Conservation (phyloP, 164 flowering plant genomes). For the Magnolia officinalis region DNA sequence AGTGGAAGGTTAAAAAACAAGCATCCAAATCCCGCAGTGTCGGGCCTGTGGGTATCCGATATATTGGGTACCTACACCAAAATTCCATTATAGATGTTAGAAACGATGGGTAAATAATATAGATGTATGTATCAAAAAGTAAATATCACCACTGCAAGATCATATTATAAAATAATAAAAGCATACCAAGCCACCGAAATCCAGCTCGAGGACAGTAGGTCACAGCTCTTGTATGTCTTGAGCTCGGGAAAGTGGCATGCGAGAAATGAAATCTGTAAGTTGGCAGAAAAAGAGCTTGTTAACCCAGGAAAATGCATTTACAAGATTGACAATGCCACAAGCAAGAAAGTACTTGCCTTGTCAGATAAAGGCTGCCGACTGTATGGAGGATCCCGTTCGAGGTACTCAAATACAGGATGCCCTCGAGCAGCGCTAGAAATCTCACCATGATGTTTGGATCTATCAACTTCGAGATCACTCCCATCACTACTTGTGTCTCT, state of each 20-base stretch:
- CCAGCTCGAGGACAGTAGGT: slow-evolving; percentile 73
- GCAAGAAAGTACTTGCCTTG: slow-evolving; percentile 42
- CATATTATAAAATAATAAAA: not conserved
- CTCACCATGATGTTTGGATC: slow-evolving; percentile 18
- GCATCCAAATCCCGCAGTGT: slow-evolving; percentile 61
- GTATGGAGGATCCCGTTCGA: slow-evolving; percentile 57
- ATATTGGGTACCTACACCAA: slow-evolving; percentile 73
- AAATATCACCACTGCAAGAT: not conserved
- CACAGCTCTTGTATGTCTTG: slow-evolving; percentile 54
- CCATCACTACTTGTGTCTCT: slow-evolving; percentile 47
- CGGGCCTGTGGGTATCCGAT: slow-evolving; percentile 75
- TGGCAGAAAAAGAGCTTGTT: not conserved
- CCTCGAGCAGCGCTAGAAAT: slow-evolving; percentile 34
- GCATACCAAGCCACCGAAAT: slow-evolving; percentile 73
- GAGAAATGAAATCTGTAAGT: slow-evolving; percentile 45
- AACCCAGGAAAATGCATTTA: not conserved
- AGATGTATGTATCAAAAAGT: not conserved
- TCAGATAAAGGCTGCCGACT: slow-evolving; percentile 56
- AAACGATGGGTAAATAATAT: not conserved
- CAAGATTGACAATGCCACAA: not conserved
- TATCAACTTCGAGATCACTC: slow-evolving; percentile 40
- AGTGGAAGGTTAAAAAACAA: slow-evolving; percentile 65
- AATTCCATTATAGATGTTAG: slow-evolving; percentile 3
- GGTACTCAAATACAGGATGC: slow-evolving; percentile 41
- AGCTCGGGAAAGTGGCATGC: slow-evolving; percentile 53